phyloP scores from a whole-genome alignment of 345 rosid genomes.

The Ceriops decandra region DNA sequence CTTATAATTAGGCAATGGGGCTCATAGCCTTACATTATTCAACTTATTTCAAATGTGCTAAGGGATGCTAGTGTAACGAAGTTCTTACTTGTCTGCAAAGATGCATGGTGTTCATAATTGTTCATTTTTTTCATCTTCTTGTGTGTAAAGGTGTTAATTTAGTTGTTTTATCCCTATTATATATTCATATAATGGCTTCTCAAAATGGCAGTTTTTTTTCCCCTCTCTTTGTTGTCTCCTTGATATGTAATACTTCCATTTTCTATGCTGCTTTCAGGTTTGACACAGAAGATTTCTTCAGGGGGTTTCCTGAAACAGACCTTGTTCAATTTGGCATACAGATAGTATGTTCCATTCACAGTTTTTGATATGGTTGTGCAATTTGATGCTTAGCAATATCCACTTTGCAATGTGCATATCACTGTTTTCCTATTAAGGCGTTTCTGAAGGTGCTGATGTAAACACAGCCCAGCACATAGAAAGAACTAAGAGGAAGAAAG shows the following conservation, averaged over 20 bases:
- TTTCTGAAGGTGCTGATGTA: too few relatives aligned
- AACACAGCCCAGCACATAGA: too few relatives aligned
- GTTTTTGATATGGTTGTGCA: background rate
- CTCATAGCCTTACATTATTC: background rate
- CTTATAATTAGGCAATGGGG: too few relatives aligned
- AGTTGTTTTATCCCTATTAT: background rate
- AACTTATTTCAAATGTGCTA: background rate
- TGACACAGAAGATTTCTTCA: slow-evolving; percentile 70
- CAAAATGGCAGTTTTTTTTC: background rate
- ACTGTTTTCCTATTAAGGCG: too few relatives aligned
- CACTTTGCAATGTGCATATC: background rate
- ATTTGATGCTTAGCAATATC: background rate
- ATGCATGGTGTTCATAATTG: background rate
- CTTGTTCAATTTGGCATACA: slow-evolving; percentile 67
- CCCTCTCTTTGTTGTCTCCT: background rate
- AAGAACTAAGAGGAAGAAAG: too few relatives aligned
- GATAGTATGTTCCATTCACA: slow-evolving; percentile 48
- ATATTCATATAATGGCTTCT: background rate
- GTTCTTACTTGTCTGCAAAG: background rate
- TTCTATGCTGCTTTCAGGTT: slow-evolving; percentile 45
- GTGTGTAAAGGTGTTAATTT: background rate
- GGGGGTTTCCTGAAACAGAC: slow-evolving; percentile 64
- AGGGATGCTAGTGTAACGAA: background rate
- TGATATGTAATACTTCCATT: slow-evolving; percentile 3
- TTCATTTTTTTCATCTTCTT: background rate